A percentile compares a stretch with the other conserved stretches of the same genome.
These are phyloP conservation scores for Bolboschoenoplectus hybrid DNA, from an alignment of 202 grass and related monocot species.

Conservation along the genomic window DNA sequence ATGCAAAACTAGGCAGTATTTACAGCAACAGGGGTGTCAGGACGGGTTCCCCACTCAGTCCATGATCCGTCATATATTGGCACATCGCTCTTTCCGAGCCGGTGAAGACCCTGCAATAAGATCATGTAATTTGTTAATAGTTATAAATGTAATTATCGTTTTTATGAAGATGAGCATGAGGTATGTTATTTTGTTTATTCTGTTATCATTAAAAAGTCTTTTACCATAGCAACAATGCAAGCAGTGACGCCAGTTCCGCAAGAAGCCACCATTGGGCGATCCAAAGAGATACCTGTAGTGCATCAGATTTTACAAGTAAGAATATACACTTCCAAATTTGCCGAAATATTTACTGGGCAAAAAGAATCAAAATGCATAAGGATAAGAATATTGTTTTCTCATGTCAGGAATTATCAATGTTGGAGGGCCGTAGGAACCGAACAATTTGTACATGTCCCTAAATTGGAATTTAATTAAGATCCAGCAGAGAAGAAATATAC, in stretches of 20 bases:
- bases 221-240: slow-evolving; percentile 81
- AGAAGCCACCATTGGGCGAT: slow-evolving; percentile 65
- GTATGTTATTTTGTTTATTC: background rate
- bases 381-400: background rate
- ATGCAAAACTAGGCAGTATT: slow-evolving; percentile 43
- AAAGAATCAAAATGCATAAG: slow-evolving; percentile 9
- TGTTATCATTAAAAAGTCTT: background rate
- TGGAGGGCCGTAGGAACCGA: background rate
- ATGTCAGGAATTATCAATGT: slow-evolving; percentile 13
- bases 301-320: background rate
- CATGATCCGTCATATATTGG: slow-evolving; percentile 86
- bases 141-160: slow-evolving; percentile 9
- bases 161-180: background rate
- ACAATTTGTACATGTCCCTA: background rate
- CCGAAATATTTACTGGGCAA: background rate
- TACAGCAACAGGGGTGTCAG: slow-evolving; percentile 65
- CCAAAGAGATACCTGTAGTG: slow-evolving; percentile 72
- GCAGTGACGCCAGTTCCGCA: slow-evolving; percentile 95
- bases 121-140: slow-evolving; percentile 29
- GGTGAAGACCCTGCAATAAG: slow-evolving; percentile 65
- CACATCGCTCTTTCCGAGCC: slow-evolving; percentile 70
- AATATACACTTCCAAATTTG: background rate
- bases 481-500: background rate
- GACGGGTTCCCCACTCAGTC: slow-evolving; percentile 78
- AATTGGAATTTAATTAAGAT: background rate